Evolutionary conservation across 2,329 filamentous ascomycete species (phyloP).

Genomic region (Achaetomium macrosporum): DNA sequence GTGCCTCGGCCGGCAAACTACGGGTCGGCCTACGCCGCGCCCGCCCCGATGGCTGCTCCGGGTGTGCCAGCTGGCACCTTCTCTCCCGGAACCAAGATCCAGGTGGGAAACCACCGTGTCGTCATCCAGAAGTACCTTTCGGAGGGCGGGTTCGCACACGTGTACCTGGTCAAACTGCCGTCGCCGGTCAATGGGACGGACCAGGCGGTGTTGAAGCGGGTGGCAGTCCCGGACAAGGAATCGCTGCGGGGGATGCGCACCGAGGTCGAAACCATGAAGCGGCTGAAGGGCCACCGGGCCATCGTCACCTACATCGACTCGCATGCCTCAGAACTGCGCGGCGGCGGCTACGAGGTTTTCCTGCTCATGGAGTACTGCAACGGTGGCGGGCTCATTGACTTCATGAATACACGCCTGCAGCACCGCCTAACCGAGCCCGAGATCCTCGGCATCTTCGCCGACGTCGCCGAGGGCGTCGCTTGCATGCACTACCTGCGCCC

Average conservation of each 20-base stretch:
- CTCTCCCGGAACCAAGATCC: slow-evolving; percentile 88
- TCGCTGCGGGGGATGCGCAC: slow-evolving; percentile 92
- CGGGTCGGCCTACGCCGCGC: slow-evolving; percentile 40
- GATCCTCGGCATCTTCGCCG: slow-evolving; percentile 93
- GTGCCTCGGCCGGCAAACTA: slow-evolving; percentile 37
- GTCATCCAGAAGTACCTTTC: slow-evolving; percentile 96
- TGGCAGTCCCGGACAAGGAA: slow-evolving; percentile 94
- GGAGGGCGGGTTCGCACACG: slow-evolving; percentile 95
- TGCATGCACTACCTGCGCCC: slow-evolving; percentile 99
- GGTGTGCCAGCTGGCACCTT: slow-evolving; percentile 76
- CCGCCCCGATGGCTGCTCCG: slow-evolving; percentile 35
- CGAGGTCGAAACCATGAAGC: slow-evolving; percentile 99
- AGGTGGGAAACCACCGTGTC: slow-evolving; percentile 87
- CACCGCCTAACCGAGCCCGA: slow-evolving; percentile 96
- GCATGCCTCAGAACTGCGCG: slow-evolving; percentile 88
- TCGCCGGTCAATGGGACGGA: slow-evolving; percentile 72
- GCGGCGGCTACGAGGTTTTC: slow-evolving; percentile 95
- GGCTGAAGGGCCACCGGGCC: slow-evolving; percentile 88
- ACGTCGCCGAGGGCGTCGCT: slow-evolving; percentile 91
- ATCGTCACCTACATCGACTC: slow-evolving; percentile 99
- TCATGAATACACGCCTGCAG: slow-evolving; percentile 97
- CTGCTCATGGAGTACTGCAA: slow-evolving; percentile 96
- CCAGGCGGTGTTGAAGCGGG: slow-evolving; percentile 82
- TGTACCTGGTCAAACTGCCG: slow-evolving; percentile 88
- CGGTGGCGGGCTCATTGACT: slow-evolving; percentile 93